These are phyloP conservation scores for Ceratocystiopsis brevicomis DNA, from an alignment of 2,329 filamentous ascomycete genomes.

Conservation along the genomic window DNA sequence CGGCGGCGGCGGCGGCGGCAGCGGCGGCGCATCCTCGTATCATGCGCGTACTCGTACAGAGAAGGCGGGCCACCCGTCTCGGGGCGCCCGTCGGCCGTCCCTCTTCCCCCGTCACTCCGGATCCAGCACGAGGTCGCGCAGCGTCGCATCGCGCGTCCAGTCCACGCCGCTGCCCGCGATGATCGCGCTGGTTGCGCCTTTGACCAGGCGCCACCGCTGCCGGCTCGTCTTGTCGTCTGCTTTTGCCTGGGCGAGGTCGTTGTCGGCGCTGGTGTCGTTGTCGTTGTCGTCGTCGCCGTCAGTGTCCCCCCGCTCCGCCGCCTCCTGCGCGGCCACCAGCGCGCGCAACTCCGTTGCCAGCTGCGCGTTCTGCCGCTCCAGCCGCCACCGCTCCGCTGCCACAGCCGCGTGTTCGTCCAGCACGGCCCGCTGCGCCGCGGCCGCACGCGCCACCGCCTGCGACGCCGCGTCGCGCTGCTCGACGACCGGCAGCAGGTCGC, in stretches of 20 bases:
- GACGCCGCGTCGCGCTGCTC: slow-evolving; percentile 49
- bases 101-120: slow-evolving; percentile 20
- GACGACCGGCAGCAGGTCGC: slow-evolving; percentile 47
- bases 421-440: slow-evolving; percentile 30
- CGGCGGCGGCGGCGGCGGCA: too few species aligned
- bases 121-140: slow-evolving; percentile 57
- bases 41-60: neutral
- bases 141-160: slow-evolving; percentile 51
- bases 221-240: slow-evolving; percentile 40
- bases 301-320: slow-evolving; percentile 31
- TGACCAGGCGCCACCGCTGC: slow-evolving; percentile 54
- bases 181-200: slow-evolving; percentile 59
- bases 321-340: slow-evolving; percentile 32
- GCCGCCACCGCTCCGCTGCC: slow-evolving; percentile 37
- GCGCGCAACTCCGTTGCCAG: slow-evolving; percentile 43
- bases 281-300: slow-evolving; percentile 25
- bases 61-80: neutral
- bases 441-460: slow-evolving; percentile 40
- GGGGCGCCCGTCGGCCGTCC: neutral
- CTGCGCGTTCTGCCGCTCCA: slow-evolving; percentile 40
- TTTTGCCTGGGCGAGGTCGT: slow-evolving; percentile 40
- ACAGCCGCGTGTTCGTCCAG: slow-evolving; percentile 33
- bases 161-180: slow-evolving; percentile 68
- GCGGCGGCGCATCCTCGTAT: too few species aligned
- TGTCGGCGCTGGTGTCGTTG: slow-evolving; percentile 20